Percentiles rank a stretch among this genome's conserved stretches.
Evolutionary conservation across 2,329 filamentous ascomycete genomes (phyloP).

Genomic region (Aureobasidium sp.): DNA sequence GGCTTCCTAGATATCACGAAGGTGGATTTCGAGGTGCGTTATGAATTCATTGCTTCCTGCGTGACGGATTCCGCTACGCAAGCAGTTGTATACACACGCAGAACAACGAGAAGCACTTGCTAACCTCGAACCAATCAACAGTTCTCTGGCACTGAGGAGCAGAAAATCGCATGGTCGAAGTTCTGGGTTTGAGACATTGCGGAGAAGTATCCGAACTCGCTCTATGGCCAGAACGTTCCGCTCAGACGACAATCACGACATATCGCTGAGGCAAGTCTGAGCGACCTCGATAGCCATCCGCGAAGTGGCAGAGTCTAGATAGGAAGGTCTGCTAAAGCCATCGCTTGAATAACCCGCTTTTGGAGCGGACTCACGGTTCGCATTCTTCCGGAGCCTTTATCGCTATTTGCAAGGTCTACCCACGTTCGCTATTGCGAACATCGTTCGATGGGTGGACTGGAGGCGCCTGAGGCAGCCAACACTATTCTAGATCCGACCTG

Average conservation of each 20-base stretch:
- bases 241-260: not conserved
- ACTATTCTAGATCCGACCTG: not conserved
- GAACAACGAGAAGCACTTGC: not conserved
- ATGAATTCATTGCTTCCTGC: not conserved
- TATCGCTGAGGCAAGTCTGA: not conserved
- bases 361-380: not conserved
- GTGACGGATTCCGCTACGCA: not conserved
- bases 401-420: slow-evolving; percentile 4
- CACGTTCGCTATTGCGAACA: not conserved
- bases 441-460: not conserved
- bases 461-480: slow-evolving; percentile 1
- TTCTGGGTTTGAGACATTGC: slow-evolving; percentile 55
- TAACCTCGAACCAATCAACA: slow-evolving; percentile 20
- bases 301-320: slow-evolving; percentile 1
- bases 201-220: not conserved
- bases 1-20: slow-evolving; percentile 76
- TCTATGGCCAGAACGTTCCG: not conserved
- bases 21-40: slow-evolving; percentile 61
- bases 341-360: not conserved
- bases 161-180: slow-evolving; percentile 63
- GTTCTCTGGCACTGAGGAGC: slow-evolving; percentile 62
- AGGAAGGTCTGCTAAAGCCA: not conserved
- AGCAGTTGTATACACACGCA: not conserved
- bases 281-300: not conserved
- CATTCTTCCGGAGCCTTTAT: not conserved